Conservation (phyloP, 768 basidiomycete genomes). For the Kwoniella sp. region DNA sequence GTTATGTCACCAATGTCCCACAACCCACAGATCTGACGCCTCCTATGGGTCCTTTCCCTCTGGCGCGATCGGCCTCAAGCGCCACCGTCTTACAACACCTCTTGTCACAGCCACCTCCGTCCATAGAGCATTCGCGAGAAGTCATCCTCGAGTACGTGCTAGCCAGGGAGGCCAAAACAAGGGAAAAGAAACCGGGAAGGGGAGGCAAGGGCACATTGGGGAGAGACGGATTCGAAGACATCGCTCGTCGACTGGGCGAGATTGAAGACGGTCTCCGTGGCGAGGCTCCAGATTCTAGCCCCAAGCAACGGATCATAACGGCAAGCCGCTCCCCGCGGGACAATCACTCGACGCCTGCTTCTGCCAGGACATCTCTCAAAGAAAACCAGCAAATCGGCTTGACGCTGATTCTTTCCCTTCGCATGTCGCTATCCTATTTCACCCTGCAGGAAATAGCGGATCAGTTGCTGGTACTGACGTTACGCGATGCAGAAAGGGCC, state of each 20-base stretch:
- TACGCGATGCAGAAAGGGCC: slow-evolving; percentile 40
- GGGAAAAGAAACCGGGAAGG: slow-evolving; percentile 35
- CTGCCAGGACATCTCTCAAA: slow-evolving; percentile 4
- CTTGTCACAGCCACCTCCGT: slow-evolving; percentile 34
- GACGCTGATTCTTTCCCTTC: slow-evolving; percentile 37
- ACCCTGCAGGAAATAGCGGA: slow-evolving; percentile 33
- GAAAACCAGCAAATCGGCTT: slow-evolving; percentile 32
- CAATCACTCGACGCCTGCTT: slow-evolving; percentile 16
- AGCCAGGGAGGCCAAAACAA: slow-evolving; percentile 32
- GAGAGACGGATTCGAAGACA: slow-evolving; percentile 39
- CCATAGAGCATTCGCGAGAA: slow-evolving; percentile 43
- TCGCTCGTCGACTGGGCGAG: slow-evolving; percentile 31
- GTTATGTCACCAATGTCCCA: slow-evolving; percentile 43
- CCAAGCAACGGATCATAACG: neutral
- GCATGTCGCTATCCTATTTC: slow-evolving; percentile 46
- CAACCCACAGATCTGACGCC: slow-evolving; percentile 47
- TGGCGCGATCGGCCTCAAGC: slow-evolving; percentile 35
- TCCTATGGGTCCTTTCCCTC: slow-evolving; percentile 38
- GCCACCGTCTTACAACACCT: slow-evolving; percentile 40
- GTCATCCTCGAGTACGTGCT: slow-evolving; percentile 46
- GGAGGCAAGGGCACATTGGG: slow-evolving; percentile 47
- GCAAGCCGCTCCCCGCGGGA: neutral
- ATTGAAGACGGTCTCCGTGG: slow-evolving; percentile 34
- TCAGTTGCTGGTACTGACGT: slow-evolving; percentile 31
- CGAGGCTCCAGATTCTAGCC: slow-evolving; percentile 2